A percentile compares a stretch with the other conserved stretches of the same genome.
These are phyloP conservation scores for Aaosphaeria pasadenensis DNA, from an alignment of 2,329 filamentous ascomycete species.

Conservation along the genomic window DNA sequence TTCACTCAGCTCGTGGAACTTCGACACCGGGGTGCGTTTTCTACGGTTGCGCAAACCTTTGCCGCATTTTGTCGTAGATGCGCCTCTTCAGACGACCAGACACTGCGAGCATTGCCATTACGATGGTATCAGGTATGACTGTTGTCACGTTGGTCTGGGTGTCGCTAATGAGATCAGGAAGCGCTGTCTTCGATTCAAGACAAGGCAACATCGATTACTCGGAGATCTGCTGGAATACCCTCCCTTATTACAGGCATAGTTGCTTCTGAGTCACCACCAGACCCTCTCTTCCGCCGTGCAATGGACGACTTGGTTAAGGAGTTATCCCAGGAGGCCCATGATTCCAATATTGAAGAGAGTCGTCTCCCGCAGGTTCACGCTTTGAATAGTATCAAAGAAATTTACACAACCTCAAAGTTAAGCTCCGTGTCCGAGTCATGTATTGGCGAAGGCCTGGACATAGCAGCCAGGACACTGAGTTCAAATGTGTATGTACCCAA, in stretches of 20 bases:
- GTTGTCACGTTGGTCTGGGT: background rate
- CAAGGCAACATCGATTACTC: constrained; percentile 75
- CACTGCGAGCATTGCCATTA: constrained; percentile 50
- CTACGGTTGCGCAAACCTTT: constrained; percentile 88
- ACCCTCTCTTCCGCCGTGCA: constrained; percentile 59
- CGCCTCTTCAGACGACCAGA: constrained; percentile 51
- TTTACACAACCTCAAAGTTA: constrained; percentile 80
- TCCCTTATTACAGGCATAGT: constrained; percentile 81
- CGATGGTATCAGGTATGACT: constrained; percentile 62
- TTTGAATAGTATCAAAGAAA: constrained; percentile 87
- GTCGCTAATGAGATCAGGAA: constrained; percentile 42
- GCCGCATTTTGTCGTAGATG: constrained; percentile 71
- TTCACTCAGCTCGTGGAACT: constrained; percentile 81
- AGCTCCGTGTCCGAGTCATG: constrained; percentile 70
- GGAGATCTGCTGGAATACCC: constrained; percentile 88
- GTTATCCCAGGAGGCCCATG: constrained; percentile 52
- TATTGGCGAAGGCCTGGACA: constrained; percentile 68
- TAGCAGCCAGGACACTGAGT: constrained; percentile 77
- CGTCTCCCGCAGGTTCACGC: constrained; percentile 89
- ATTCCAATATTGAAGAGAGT: constrained; percentile 53
- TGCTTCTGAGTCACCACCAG: constrained; percentile 61
- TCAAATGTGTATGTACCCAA: constrained; percentile 62
- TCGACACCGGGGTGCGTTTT: constrained; percentile 88
- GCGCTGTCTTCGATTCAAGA: constrained; percentile 68
- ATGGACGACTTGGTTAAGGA: constrained; percentile 63